A percentile compares a stretch with the other conserved stretches of the same genome.
Evolutionary conservation across 331 rosid genomes (phyloP).

Genomic region (Prunus yedoensis): DNA sequence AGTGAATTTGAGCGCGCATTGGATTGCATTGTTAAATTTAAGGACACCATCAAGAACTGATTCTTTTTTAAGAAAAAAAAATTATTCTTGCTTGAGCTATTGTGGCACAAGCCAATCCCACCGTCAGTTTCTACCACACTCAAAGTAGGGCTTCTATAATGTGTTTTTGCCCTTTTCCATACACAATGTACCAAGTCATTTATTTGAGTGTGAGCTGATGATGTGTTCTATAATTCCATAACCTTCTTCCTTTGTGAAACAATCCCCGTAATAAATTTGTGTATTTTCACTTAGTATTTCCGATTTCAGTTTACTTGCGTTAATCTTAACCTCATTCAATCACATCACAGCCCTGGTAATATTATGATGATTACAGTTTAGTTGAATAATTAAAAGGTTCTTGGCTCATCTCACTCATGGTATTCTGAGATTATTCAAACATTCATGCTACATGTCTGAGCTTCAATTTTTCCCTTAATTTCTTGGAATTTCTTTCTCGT

Average conservation of each 20-base stretch:
- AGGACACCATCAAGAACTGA: slow-evolving; percentile 36
- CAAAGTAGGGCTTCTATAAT: slow-evolving; percentile 5
- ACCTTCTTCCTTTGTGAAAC: neutral
- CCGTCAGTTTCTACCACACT: neutral
- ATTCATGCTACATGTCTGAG: too few species aligned
- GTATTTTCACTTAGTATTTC: neutral
- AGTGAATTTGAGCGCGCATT: slow-evolving; percentile 65
- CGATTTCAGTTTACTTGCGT: too few species aligned
- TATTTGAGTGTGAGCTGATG: too few species aligned
- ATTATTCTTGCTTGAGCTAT: neutral
- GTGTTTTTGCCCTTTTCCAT: neutral
- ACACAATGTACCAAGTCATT: neutral
- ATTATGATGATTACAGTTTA: neutral
- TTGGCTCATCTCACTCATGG: neutral
- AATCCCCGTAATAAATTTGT: neutral
- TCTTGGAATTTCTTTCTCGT: too few species aligned
- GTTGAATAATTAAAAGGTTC: neutral
- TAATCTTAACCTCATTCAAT: too few species aligned
- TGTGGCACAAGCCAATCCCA: neutral
- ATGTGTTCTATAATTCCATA: too few species aligned
- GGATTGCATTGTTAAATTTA: slow-evolving; percentile 67
- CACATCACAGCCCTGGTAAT: neutral
- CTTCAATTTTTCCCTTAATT: too few species aligned
- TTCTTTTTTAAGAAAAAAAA: too few species aligned
- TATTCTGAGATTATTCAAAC: neutral